Evolutionary conservation across 2,329 filamentous ascomycete genomes (phyloP).

Genomic region (Nemania abortiva): DNA sequence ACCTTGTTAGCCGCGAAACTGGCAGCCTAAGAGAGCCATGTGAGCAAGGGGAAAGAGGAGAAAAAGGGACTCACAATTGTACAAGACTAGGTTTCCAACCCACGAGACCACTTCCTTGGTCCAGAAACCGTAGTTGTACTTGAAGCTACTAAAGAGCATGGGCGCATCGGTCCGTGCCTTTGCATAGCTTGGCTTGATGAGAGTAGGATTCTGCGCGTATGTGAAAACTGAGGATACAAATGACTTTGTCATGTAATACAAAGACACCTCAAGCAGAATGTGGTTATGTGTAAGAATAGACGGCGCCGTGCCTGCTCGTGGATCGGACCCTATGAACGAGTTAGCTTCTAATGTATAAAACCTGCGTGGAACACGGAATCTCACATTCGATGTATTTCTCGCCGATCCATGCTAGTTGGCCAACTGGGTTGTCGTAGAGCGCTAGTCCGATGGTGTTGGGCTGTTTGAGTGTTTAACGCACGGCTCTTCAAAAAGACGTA

Average conservation of each 20-base stretch:
- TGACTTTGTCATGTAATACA: neutral
- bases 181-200: neutral
- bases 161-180: slow-evolving; percentile 5
- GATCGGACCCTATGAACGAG: neutral
- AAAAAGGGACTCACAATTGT: neutral
- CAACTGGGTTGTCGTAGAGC: slow-evolving; percentile 2
- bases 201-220: neutral
- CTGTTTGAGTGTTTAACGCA: neutral
- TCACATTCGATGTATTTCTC: slow-evolving; percentile 12
- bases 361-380: neutral
- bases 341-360: neutral
- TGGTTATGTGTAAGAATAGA: neutral
- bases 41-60: neutral
- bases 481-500: neutral
- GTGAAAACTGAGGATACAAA: neutral
- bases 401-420: slow-evolving; percentile 5
- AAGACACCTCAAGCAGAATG: neutral
- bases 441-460: neutral
- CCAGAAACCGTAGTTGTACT: slow-evolving; percentile 4
- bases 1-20: neutral
- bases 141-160: slow-evolving; percentile 6
- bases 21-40: too few relatives aligned
- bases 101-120: neutral
- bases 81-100: slow-evolving; percentile 3
- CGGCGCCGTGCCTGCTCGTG: neutral